These are phyloP conservation scores for Hymenoscyphus occultus DNA, from an alignment of 2,329 filamentous ascomycete genomes.

Conservation along the genomic window DNA sequence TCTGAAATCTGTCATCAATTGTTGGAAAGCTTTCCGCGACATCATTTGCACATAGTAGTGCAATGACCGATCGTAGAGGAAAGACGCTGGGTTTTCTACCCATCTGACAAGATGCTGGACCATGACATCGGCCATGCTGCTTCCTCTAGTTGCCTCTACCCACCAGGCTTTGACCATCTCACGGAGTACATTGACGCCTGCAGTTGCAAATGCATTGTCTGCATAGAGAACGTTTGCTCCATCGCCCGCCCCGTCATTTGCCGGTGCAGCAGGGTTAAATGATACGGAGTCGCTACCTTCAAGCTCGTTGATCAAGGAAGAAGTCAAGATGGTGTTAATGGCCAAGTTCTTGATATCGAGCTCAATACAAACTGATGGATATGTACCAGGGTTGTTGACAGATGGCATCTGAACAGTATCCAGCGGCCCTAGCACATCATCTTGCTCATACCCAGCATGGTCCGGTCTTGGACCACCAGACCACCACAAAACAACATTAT, in stretches of 20 bases:
- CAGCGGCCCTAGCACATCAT: slow-evolving; percentile 78
- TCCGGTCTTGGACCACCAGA: slow-evolving; percentile 82
- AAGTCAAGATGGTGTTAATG: slow-evolving; percentile 97
- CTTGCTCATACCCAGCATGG: slow-evolving; percentile 92
- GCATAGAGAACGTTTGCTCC: slow-evolving; percentile 72
- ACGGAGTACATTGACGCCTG: slow-evolving; percentile 82
- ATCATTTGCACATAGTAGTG: slow-evolving; percentile 99
- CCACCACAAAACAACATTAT: slow-evolving; percentile 97
- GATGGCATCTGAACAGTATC: slow-evolving; percentile 90
- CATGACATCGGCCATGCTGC: slow-evolving; percentile 94
- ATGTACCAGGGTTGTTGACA: slow-evolving; percentile 90
- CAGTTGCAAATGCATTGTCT: slow-evolving; percentile 89
- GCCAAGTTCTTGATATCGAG: slow-evolving; percentile 89
- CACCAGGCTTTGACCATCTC: slow-evolving; percentile 99
- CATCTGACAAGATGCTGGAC: slow-evolving; percentile 96
- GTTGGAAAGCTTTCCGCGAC: slow-evolving; percentile 94
- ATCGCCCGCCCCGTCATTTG: slow-evolving; percentile 57
- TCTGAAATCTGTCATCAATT: slow-evolving; percentile 94
- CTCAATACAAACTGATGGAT: slow-evolving; percentile 94
- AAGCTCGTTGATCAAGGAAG: slow-evolving; percentile 92
- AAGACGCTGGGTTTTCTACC: slow-evolving; percentile 91
- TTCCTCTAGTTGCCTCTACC: slow-evolving; percentile 86
- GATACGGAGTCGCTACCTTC: slow-evolving; percentile 86
- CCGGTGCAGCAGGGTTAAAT: slow-evolving; percentile 70
- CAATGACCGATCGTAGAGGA: slow-evolving; percentile 89